Evolutionary conservation across 2,329 filamentous ascomycete genomes (phyloP).

Genomic region (Shiraia sp.): DNA sequence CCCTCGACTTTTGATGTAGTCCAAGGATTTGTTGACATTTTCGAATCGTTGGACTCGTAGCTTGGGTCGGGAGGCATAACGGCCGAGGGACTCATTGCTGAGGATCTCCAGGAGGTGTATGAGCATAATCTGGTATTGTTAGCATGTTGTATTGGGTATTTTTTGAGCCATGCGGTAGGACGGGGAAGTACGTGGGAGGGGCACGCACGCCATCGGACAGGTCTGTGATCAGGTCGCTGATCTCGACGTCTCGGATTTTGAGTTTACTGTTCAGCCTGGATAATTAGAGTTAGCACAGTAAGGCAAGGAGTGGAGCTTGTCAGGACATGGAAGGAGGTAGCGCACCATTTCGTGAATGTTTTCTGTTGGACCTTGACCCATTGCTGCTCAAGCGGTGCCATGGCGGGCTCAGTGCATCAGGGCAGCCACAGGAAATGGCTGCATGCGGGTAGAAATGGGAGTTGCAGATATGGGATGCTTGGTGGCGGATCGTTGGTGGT

Average conservation of each 20-base stretch:
- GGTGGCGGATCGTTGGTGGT: slow-evolving; percentile 19
- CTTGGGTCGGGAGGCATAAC: slow-evolving; percentile 95
- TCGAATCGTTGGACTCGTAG: slow-evolving; percentile 96
- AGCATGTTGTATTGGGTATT: too few relatives aligned
- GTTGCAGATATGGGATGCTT: slow-evolving; percentile 16
- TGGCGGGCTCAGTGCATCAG: slow-evolving; percentile 37
- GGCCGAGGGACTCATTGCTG: slow-evolving; percentile 89
- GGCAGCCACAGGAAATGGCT: slow-evolving; percentile 10
- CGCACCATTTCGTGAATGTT: slow-evolving; percentile 97
- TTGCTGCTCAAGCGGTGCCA: slow-evolving; percentile 61
- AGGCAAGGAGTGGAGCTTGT: slow-evolving; percentile 6
- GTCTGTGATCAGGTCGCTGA: slow-evolving; percentile 86
- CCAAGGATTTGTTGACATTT: slow-evolving; percentile 93
- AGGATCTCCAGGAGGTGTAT: slow-evolving; percentile 98
- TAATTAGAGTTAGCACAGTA: slow-evolving; percentile 24
- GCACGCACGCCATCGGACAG: slow-evolving; percentile 86
- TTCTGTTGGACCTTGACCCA: slow-evolving; percentile 88
- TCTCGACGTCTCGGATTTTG: slow-evolving; percentile 73
- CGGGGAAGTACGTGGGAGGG: slow-evolving; percentile 11
- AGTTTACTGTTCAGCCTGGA: slow-evolving; percentile 94
- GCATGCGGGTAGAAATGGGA: slow-evolving; percentile 29
- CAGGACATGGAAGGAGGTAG: slow-evolving; percentile 17
- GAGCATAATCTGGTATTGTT: slow-evolving; percentile 71
- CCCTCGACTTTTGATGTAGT: slow-evolving; percentile 86
- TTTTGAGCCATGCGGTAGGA: slow-evolving; percentile 7